These are phyloP conservation scores for Talaromyces marneffei DNA, from an alignment of 2,329 filamentous ascomycete genomes.

Conservation along the genomic window DNA sequence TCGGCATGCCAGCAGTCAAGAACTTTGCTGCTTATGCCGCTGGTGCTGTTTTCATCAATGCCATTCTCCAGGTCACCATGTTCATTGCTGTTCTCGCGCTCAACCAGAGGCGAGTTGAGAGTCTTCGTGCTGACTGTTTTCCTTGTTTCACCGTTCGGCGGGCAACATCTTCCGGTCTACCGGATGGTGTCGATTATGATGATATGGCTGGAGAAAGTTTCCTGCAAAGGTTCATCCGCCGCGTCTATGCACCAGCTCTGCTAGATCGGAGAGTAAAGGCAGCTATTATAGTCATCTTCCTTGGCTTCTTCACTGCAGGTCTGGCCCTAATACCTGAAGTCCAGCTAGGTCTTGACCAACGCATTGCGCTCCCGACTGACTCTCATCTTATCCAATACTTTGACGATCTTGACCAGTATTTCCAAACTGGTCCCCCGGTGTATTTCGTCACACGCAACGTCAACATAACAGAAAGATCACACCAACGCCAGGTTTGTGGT, in stretches of 20 bases:
- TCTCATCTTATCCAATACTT: conserved; percentile 97
- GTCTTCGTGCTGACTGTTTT: conserved; percentile 82
- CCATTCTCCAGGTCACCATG: conserved; percentile 93
- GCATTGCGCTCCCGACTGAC: conserved; percentile 85
- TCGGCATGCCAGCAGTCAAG: conserved; percentile 94
- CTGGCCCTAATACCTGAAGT: conserved; percentile 80
- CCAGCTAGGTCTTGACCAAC: conserved; percentile 83
- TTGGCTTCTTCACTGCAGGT: conserved; percentile 79
- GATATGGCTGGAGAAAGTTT: conserved; percentile 71
- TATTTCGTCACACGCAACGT: conserved; percentile 87
- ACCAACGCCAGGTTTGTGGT: conserved; percentile 84
- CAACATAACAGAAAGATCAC: conserved; percentile 66
- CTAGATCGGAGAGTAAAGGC: conserved; percentile 76
- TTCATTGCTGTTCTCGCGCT: conserved; percentile 87
- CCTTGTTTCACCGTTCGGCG: conserved; percentile 79
- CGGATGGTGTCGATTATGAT: conserved; percentile 63
- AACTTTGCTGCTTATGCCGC: conserved; percentile 97
- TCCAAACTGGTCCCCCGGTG: conserved; percentile 84
- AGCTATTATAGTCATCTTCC: conserved; percentile 69
- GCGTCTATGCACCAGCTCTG: conserved; percentile 75
- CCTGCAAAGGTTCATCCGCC: conserved; percentile 83
- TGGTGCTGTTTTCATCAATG: conserved; percentile 94
- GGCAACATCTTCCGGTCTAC: conserved; percentile 60
- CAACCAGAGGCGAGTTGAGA: conserved; percentile 87
- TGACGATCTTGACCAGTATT: conserved; percentile 89